These are phyloP conservation scores for Capsella bursapastoris DNA, from an alignment of 345 rosid genomes.

Conservation along the genomic window DNA sequence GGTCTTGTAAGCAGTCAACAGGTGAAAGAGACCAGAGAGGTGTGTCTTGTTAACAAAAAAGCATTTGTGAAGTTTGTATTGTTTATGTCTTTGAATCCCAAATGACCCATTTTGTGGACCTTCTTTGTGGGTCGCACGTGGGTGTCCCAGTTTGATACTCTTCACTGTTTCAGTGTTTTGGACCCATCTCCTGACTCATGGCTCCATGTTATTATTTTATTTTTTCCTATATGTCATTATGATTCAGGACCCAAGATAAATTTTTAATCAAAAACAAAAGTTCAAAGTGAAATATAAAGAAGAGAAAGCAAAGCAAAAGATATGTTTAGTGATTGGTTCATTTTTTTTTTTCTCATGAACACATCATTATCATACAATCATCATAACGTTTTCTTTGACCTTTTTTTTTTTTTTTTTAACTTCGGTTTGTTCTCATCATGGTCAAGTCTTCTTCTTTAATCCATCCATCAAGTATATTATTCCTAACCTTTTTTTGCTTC, in stretches of 20 bases:
- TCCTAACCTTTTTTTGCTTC: not conserved
- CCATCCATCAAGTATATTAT: not conserved
- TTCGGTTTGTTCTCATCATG: conserved; percentile 3
- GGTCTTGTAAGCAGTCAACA: conserved; percentile 18
- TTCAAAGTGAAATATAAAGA: conserved; percentile 25
- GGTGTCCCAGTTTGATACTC: conserved; percentile 25
- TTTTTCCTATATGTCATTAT: not conserved
- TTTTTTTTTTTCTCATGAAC: not conserved
- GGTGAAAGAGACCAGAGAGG: conserved; percentile 4
- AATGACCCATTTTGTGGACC: conserved; percentile 33
- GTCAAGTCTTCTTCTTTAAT: conserved; percentile 21
- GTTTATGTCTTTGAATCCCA: conserved; percentile 26
- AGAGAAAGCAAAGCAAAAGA: conserved; percentile 35
- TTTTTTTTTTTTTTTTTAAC: not conserved
- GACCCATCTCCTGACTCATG: conserved; percentile 30
- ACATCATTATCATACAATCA: conserved; percentile 27
- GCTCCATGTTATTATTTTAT: conserved; percentile 4
- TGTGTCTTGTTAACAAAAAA: conserved; percentile 22
- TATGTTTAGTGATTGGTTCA: conserved; percentile 17
- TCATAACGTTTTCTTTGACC: conserved; percentile 33
- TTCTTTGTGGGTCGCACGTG: conserved; percentile 43
- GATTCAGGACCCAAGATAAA: conserved; percentile 22
- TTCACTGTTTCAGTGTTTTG: conserved; percentile 30
- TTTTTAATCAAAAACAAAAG: not conserved
- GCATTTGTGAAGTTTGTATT: conserved; percentile 30